Evolutionary conservation across 2,329 filamentous ascomycete genomes (phyloP).

Genomic region (Teratosphaeria zuluensis): DNA sequence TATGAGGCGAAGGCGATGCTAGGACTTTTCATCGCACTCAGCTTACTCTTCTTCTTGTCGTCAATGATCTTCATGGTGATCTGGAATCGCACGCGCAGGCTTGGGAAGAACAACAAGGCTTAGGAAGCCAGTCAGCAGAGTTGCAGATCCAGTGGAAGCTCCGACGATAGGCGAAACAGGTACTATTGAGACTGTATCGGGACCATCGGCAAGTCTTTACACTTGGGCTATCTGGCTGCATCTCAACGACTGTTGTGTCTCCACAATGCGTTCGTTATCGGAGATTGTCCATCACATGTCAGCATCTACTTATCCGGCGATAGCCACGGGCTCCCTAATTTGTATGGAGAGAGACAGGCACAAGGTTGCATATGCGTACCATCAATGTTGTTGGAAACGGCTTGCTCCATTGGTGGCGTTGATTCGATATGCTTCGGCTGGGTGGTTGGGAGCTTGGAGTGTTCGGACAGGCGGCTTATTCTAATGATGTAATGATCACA

Average conservation of each 20-base stretch:
- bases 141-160: too few species aligned
- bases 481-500: neutral
- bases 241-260: neutral
- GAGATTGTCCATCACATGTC: neutral
- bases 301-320: neutral
- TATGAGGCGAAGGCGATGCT: conserved; percentile 79
- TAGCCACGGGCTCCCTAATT: neutral
- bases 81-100: conserved; percentile 16
- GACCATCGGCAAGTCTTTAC: neutral
- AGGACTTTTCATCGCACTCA: conserved; percentile 73
- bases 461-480: neutral
- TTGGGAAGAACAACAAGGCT: neutral
- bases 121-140: neutral
- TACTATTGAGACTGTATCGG: too few species aligned
- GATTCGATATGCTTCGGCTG: neutral
- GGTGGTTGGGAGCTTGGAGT: neutral
- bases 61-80: conserved; percentile 37
- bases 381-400: neutral
- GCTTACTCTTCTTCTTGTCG: conserved; percentile 40
- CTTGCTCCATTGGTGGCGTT: neutral
- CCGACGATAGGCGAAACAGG: neutral
- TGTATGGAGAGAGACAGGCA: neutral
- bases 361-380: neutral
- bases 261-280: neutral
- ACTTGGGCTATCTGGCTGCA: neutral